A percentile compares a stretch with the other conserved stretches of the same genome.
phyloP scores from a whole-genome alignment of 148 eudicot genomes.

The Chenopodium berlandieri region DNA sequence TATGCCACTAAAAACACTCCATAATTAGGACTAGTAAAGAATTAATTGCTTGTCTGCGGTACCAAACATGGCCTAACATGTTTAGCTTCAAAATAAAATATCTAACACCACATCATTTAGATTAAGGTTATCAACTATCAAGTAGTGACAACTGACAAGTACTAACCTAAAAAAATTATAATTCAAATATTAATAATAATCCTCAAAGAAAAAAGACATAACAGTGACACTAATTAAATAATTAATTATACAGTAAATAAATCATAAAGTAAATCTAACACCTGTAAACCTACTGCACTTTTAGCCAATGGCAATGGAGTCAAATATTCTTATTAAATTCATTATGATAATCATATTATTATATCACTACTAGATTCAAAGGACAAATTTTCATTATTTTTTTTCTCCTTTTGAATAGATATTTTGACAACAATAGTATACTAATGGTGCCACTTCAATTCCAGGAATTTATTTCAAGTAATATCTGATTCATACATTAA shows the following conservation, averaged over 20 bases:
- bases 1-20: background rate
- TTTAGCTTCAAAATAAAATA: background rate
- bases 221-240: background rate
- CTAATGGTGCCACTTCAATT: background rate
- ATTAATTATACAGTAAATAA: background rate
- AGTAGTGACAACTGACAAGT: background rate
- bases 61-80: background rate
- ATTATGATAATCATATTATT: background rate
- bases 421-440: background rate
- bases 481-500: background rate
- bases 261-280: background rate
- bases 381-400: background rate
- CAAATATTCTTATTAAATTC: background rate
- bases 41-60: background rate
- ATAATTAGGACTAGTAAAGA: background rate
- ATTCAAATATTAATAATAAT: no score
- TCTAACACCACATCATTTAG: background rate
- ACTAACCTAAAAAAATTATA: background rate
- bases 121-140: background rate
- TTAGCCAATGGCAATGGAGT: background rate
- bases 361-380: background rate
- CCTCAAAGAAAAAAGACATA: background rate
- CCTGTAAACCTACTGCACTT: background rate
- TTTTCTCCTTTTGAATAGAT: no score
- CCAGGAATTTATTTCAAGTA: conserved; percentile 17